Evolutionary conservation across 148 eudicot species (phyloP), one percentile per base, ranked within the genome.

Genomic region (Talinum fruticosum): DNA sequence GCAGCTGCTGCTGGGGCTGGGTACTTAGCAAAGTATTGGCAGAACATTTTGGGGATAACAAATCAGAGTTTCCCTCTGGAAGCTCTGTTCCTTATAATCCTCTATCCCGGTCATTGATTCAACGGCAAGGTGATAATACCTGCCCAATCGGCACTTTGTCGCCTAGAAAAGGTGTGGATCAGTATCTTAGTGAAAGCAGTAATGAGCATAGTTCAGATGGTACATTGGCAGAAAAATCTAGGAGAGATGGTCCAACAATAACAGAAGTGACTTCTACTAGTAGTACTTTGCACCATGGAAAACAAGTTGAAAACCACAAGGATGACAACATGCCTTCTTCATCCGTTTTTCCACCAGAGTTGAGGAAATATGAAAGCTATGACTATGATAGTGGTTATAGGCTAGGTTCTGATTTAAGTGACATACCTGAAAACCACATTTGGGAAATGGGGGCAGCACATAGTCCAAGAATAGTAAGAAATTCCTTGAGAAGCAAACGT

Each of bases 1-100:
- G 87, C 91, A 64, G 97, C 94, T 61, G 91, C 91, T 74, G 90
- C 97, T 74, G 90, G 97, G 76, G 99, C 97, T 74, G 91, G 91
- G 18, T 89, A 86, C 79, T 84, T 91, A 81, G 94, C 92, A 32
- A 91, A 91, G 82, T 85, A 85, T 54, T 85, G 87, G 88, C 84
- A 91, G 85, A 87, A 85, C 28, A 47, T 80, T 71, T 37, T 32
- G 81, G 62, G 83, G 86, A 86, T 64, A 82, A 72, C 72, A 85
- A 84, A 29, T 68, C 88, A 15, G 88, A 80, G 32, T 81, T 57
- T 29, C 57, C 77, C 66, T 71, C 83, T 51, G 70, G 67, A 79
- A 79, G 81, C 53, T 61, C 84, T 29, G 53, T 73, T 62, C 10
- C 62, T 70, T 85, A 76, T 71, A 81, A 74, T 79, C 81, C 82